Evolutionary conservation across 108 stramenopile species (phyloP).

Genomic region (Nitzschia sp.): DNA sequence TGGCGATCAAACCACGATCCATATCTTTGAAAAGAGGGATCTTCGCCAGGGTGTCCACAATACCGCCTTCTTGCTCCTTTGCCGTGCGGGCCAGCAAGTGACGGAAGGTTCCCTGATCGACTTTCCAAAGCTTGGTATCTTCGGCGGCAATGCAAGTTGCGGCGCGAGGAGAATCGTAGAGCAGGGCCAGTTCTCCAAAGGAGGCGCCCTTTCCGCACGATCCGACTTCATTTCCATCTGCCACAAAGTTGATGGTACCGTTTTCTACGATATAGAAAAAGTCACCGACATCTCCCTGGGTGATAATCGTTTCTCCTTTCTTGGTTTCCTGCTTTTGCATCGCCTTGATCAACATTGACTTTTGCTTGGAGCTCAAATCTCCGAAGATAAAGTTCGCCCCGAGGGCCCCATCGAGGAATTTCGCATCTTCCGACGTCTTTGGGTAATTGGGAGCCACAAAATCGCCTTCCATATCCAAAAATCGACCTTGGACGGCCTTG

Average conservation of each 20-base stretch:
- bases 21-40: constrained; percentile 69
- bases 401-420: constrained; percentile 56
- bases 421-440: constrained; percentile 49
- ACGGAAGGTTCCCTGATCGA: constrained; percentile 82
- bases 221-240: constrained; percentile 72
- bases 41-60: constrained; percentile 45
- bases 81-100: constrained; percentile 64
- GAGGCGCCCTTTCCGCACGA: constrained; percentile 53
- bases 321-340: constrained; percentile 53
- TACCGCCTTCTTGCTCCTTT: constrained; percentile 39
- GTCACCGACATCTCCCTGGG: constrained; percentile 86
- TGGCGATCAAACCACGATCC: constrained; percentile 35
- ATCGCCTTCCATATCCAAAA: constrained; percentile 33
- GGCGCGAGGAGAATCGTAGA: constrained; percentile 93
- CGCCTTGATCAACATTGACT: constrained; percentile 56
- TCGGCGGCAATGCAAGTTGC: constrained; percentile 78
- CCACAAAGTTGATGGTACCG: constrained; percentile 63
- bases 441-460: constrained; percentile 39
- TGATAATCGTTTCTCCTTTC: constrained; percentile 73
- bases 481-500: constrained; percentile 29
- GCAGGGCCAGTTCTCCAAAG: constrained; percentile 93
- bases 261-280: constrained; percentile 82
- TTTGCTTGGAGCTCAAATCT: constrained; percentile 48
- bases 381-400: constrained; percentile 78
- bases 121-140: constrained; percentile 52